These are phyloP conservation scores for Leishmania braziliensis DNA, from an alignment of 208 protist genomes.

Conservation along the genomic window DNA sequence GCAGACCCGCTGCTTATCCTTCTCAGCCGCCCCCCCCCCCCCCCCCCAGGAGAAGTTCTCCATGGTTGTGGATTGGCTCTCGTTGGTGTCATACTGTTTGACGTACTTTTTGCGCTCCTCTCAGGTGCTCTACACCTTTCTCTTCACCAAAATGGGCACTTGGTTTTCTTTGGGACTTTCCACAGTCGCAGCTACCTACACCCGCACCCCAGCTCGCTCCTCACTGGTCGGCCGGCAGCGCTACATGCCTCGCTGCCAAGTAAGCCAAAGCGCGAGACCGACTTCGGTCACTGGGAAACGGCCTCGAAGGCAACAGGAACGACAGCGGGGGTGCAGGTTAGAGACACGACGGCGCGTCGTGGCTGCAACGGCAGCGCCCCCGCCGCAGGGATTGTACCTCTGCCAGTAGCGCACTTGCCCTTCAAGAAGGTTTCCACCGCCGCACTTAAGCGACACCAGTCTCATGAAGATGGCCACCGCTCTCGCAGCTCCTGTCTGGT, in stretches of 20 bases:
- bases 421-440: neutral
- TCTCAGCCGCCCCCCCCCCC: slow-evolving; percentile 8
- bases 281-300: neutral
- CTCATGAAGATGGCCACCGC: neutral
- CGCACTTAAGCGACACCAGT: neutral
- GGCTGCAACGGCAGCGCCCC: neutral
- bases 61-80: slow-evolving; percentile 46
- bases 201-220: neutral
- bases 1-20: slow-evolving; percentile 36
- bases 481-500: neutral
- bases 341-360: neutral
- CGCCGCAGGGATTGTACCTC: neutral
- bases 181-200: slow-evolving; percentile 26
- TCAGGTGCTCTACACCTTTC: slow-evolving; percentile 65
- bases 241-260: neutral
- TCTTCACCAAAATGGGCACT: slow-evolving; percentile 46
- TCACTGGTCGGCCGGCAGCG: neutral
- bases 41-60: slow-evolving; percentile 35
- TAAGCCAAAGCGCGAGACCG: neutral
- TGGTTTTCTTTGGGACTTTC: slow-evolving; percentile 38
- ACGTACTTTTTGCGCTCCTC: slow-evolving; percentile 61
- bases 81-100: slow-evolving; percentile 59
- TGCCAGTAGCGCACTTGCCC: neutral
- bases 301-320: neutral
- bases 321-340: neutral